Evolutionary conservation across 306 rosid species (phyloP).

Genomic region (Prunus mume): DNA sequence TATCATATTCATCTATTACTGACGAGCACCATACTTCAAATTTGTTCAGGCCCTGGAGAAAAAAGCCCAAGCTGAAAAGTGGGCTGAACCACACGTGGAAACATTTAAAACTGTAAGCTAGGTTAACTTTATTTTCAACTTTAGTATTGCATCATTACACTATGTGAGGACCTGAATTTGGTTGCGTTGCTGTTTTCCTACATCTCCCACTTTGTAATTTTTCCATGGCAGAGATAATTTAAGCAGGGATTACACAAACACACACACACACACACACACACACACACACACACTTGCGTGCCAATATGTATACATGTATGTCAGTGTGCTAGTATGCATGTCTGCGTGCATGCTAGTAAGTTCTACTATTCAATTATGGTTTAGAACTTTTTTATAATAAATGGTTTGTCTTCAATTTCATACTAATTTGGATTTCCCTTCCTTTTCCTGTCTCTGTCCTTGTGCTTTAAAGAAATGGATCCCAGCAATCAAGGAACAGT

Average conservation of each 20-base stretch:
- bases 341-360: not conserved
- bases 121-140: slow-evolving; percentile 11
- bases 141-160: not conserved
- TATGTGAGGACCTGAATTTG: not conserved
- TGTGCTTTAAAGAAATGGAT: slow-evolving; percentile 64
- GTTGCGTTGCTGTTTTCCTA: not conserved
- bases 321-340: not conserved
- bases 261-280: too few species aligned
- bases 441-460: slow-evolving; percentile 13
- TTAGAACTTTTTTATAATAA: slow-evolving; percentile 6
- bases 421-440: slow-evolving; percentile 3
- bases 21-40: slow-evolving; percentile 17
- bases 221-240: not conserved
- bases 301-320: not conserved
- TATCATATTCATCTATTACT: not conserved
- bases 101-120: slow-evolving; percentile 72
- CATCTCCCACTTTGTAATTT: not conserved
- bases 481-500: slow-evolving; percentile 60
- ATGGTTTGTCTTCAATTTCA: not conserved
- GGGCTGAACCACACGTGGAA: slow-evolving; percentile 88
- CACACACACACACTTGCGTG: not conserved
- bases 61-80: slow-evolving; percentile 70
- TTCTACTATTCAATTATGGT: not conserved
- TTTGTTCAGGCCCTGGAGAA: slow-evolving; percentile 63
- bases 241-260: not conserved